Evolutionary conservation across 2,329 filamentous ascomycete species (phyloP).

Genomic region (Pestalotiopsis sp.): DNA sequence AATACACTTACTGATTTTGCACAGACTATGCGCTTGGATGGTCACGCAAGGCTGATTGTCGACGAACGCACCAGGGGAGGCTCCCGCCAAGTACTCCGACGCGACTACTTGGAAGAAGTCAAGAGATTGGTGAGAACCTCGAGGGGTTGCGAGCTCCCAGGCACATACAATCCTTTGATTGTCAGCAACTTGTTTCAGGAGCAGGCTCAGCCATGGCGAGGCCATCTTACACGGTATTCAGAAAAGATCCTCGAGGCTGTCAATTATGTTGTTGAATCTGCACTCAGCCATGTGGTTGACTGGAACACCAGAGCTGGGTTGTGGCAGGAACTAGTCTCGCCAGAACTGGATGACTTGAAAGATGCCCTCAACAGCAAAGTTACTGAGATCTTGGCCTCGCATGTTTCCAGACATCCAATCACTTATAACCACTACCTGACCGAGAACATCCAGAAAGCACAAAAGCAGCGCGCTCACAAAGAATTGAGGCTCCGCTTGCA

Average conservation of each 20-base stretch:
- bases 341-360: constrained; percentile 23
- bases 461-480: constrained; percentile 14
- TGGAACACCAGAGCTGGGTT: constrained; percentile 24
- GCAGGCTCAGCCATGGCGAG: constrained; percentile 33
- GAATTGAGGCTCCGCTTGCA: background rate
- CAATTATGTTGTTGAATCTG: constrained; percentile 13
- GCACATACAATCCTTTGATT: constrained; percentile 36
- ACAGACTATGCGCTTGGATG: constrained; percentile 23
- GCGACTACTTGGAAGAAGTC: constrained; percentile 23
- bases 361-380: constrained; percentile 23
- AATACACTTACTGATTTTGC: constrained; percentile 23
- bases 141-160: constrained; percentile 36
- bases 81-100: constrained; percentile 16
- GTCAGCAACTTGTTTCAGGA: constrained; percentile 33
- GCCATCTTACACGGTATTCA: constrained; percentile 17
- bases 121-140: constrained; percentile 25
- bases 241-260: constrained; percentile 22
- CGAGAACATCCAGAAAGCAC: constrained; percentile 33
- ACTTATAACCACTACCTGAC: constrained; percentile 41
- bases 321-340: constrained; percentile 18
- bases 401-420: constrained; percentile 35
- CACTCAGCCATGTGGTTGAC: constrained; percentile 22
- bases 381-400: constrained; percentile 26
- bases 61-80: background rate
- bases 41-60: constrained; percentile 18